Evolutionary conservation across 805 yeast species (phyloP).

Genomic region (Blastobotrys parvus): DNA sequence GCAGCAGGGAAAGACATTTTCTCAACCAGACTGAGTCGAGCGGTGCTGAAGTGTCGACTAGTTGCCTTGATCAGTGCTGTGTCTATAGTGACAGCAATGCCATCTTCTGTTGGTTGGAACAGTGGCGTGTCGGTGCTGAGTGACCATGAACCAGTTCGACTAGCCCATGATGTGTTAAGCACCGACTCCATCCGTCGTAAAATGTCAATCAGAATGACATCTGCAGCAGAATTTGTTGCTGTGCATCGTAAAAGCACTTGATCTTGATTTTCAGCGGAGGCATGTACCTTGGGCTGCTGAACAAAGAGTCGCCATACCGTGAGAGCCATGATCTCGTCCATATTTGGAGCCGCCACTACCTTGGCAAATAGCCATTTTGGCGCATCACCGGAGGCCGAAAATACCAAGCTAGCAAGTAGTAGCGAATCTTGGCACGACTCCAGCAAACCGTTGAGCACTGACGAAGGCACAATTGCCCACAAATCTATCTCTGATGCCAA

Average conservation of each 20-base stretch:
- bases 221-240: conserved; percentile 59
- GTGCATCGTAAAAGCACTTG: conserved; percentile 44
- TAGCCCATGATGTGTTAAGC: conserved; percentile 54
- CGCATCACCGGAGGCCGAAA: too few relatives aligned
- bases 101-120: conserved; percentile 38
- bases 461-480: neutral
- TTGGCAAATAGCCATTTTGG: too few relatives aligned
- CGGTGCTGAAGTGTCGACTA: conserved; percentile 29
- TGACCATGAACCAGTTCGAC: conserved; percentile 58
- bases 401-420: too few relatives aligned
- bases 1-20: neutral
- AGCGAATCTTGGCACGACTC: too few relatives aligned
- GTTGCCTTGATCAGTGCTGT: conserved; percentile 39
- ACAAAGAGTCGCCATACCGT: too few relatives aligned
- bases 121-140: conserved; percentile 37
- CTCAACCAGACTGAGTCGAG: neutral
- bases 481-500: neutral
- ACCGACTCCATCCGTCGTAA: conserved; percentile 49
- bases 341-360: too few relatives aligned
- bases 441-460: too few relatives aligned
- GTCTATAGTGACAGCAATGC: conserved; percentile 41
- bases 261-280: conserved; percentile 41
- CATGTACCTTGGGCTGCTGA: too few relatives aligned
- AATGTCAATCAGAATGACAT: conserved; percentile 49
- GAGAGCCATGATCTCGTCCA: too few relatives aligned